Conservation (phyloP, 306 rosid genomes). For the Glycine tomentella region DNA sequence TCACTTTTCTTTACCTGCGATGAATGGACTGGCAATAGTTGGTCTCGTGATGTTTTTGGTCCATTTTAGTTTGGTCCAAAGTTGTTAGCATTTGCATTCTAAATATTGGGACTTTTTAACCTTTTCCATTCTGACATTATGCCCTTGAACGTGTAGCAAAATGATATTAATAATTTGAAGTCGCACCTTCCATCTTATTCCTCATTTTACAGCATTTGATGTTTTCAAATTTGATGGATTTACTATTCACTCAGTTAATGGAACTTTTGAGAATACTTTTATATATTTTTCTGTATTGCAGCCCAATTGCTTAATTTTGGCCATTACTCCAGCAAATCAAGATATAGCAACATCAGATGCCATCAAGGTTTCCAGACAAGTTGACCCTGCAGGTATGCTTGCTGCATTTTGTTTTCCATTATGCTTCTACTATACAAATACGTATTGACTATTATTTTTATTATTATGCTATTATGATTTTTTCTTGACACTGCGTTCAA, state of each 20-base stretch:
- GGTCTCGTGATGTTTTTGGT: background rate
- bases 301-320: slow-evolving; percentile 92
- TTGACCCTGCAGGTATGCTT: slow-evolving; percentile 78
- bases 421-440: slow-evolving; percentile 26
- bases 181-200: background rate
- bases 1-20: background rate
- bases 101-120: background rate
- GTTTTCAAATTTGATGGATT: background rate
- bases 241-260: slow-evolving; percentile 8
- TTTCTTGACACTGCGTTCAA: slow-evolving; percentile 33
- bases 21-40: background rate
- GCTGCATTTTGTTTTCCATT: slow-evolving; percentile 26
- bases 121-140: slow-evolving; percentile 28
- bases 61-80: background rate
- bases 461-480: slow-evolving; percentile 5
- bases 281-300: slow-evolving; percentile 44
- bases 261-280: background rate
- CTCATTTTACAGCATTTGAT: background rate
- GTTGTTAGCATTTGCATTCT: slow-evolving; percentile 3
- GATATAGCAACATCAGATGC: slow-evolving; percentile 96
- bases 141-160: slow-evolving; percentile 18
- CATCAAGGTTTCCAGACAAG: slow-evolving; percentile 82
- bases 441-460: slow-evolving; percentile 18
- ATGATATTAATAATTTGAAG: slow-evolving; percentile 23
- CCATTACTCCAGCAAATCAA: slow-evolving; percentile 95